Base-by-base conservation (phyloP, 2,329 filamentous ascomycete genomes). In the Parascedosporium putredinis region DNA sequence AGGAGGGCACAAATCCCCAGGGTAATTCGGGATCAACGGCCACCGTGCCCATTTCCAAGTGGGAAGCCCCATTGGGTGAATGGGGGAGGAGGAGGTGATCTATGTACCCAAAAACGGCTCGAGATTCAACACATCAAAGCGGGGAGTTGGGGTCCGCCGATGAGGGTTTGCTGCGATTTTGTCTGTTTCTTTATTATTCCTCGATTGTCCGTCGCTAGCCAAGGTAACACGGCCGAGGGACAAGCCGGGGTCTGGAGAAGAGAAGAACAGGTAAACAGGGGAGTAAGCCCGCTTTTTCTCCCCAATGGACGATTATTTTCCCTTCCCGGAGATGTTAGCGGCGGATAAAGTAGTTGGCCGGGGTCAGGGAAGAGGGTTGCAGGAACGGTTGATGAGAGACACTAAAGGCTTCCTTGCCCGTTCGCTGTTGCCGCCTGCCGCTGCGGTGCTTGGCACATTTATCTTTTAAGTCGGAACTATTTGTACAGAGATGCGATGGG, bases 221-320 rank as follows among this genome's bases (percentile, higher is more conserved):
- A 34, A 34, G 10, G 12, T 34, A 6, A 4, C 5, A 34, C 10
- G 12, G 9, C 33, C 33, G 33, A 34, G 33, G 8, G 33, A 34
- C 22, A 20, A 20, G 36, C 5, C n/a, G 16, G 18, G 27, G 36
- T 8, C 16, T 23, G 36, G 36, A 34, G 10, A 34, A n/a, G n/a
- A n/a, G n/a, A n/a, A n/a, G n/a, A n/a, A n/a, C n/a, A n/a, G n/a
- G n/a, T n/a, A 16, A 16, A 34, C 14, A 34, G 7, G 18, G 33
- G 33, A 14, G 14, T n/a, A 16, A n/a, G 14, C 18, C 18, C 33
- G n/a, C 18, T 40, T 16, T 40, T 18, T 18, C 18, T 20, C 22
- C 18, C n/a, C n/a, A 40, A 18, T 40, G 38, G 38, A 8, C 38
- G 38, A 42, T 42, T 42, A 20, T 42, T 42, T 42, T 42, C 38